phyloP scores from a whole-genome alignment of 768 basidiomycete species.

The Dendrothele bispora region DNA sequence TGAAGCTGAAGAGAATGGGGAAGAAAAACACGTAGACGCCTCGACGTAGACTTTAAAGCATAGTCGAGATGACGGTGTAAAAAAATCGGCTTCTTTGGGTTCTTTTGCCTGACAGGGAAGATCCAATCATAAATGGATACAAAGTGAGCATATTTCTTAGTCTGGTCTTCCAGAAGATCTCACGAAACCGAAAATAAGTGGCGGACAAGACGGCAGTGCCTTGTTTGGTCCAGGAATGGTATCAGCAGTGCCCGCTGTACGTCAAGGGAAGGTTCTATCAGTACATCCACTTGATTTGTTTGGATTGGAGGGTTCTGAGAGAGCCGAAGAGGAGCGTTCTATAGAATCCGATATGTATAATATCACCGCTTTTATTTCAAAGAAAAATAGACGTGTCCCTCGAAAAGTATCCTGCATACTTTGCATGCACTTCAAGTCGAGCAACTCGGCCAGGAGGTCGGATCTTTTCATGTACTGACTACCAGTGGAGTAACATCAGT shows the following conservation, averaged over 20 bases:
- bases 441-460: no score
- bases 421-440: no score
- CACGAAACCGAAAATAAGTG: conserved; percentile 32
- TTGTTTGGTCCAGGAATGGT: background rate
- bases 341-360: no score
- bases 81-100: conserved; percentile 54
- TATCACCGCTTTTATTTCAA: no score
- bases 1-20: conserved; percentile 30
- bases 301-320: background rate
- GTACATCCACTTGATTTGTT: conserved; percentile 10
- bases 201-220: background rate
- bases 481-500: no score
- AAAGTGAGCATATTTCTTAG: conserved; percentile 39
- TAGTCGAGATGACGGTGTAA: conserved; percentile 48
- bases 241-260: conserved; percentile 6
- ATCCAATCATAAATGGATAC: conserved; percentile 44
- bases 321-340: conserved; percentile 8
- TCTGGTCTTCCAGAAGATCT: conserved; percentile 38
- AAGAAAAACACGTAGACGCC: conserved; percentile 30
- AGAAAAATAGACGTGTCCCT: no score
- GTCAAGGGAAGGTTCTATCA: conserved; percentile 8
- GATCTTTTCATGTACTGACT: no score
- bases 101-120: conserved; percentile 54
- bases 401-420: no score
- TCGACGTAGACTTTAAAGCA: conserved; percentile 37